A percentile compares a stretch with the other conserved stretches of the same genome.
phyloP scores from a whole-genome alignment of 148 eudicot genomes.

The Vaccinium corymbosum region DNA sequence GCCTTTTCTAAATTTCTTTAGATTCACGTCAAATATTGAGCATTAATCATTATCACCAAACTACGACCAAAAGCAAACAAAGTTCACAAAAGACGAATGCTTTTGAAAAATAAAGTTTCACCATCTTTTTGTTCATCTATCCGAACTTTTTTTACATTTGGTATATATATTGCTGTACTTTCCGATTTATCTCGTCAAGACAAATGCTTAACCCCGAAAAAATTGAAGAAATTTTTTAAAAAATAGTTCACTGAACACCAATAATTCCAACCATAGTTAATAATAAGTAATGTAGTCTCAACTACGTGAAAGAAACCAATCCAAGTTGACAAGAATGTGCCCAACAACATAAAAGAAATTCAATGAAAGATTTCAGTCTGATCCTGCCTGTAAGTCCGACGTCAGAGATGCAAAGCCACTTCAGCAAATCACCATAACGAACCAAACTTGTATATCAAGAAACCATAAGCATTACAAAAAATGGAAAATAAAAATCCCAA shows the following conservation, averaged over 20 bases:
- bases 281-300: no score
- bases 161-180: no score
- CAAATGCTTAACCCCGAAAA: not conserved
- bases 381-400: no score
- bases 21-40: not conserved
- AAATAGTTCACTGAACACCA: no score
- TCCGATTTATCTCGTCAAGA: not conserved
- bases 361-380: not conserved
- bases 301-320: no score
- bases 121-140: not conserved
- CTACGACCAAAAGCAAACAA: not conserved
- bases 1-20: not conserved
- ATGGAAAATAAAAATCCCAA: not conserved
- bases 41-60: not conserved
- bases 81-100: not conserved
- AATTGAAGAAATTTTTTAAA: no score
- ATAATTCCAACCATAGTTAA: no score
- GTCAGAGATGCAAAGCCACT: not conserved
- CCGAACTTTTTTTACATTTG: no score
- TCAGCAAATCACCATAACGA: not conserved
- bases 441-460: not conserved
- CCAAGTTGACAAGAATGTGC: not conserved
- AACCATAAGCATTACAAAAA: not conserved
- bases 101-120: no score
- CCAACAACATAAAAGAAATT: not conserved